Evolutionary conservation across 78 protist species (phyloP).

Genomic region (Dictyostelium citrinum): DNA sequence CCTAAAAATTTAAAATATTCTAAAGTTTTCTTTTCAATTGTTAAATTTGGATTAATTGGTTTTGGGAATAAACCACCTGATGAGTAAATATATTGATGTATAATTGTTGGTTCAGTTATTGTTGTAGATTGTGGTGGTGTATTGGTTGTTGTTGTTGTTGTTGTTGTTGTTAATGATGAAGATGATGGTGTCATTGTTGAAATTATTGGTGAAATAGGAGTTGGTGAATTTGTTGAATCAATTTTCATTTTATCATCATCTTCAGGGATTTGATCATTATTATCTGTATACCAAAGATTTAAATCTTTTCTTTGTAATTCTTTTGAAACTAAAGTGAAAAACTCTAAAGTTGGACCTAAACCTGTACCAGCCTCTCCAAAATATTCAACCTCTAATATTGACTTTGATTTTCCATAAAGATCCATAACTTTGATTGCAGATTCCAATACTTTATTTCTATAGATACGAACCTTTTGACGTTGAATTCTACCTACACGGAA

Average conservation of each 20-base stretch:
- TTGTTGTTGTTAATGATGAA: background rate
- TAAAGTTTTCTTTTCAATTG: constrained; percentile 25
- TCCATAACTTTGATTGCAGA: constrained; percentile 87
- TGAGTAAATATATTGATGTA: constrained; percentile 36
- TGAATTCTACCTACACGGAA: constrained; percentile 83
- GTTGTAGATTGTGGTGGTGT: background rate
- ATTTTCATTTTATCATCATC: background rate
- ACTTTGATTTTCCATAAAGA: constrained; percentile 65
- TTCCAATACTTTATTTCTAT: constrained; percentile 69
- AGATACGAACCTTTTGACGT: constrained; percentile 88
- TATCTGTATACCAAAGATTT: constrained; percentile 66
- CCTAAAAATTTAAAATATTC: constrained; percentile 81
- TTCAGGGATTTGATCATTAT: background rate
- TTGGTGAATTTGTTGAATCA: background rate
- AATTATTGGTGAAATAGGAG: background rate
- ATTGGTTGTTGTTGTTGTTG: background rate
- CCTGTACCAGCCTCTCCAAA: constrained; percentile 87
- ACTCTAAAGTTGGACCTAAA: constrained; percentile 92
- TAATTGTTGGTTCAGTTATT: background rate
- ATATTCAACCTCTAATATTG: constrained; percentile 91
- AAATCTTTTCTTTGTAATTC: constrained; percentile 82
- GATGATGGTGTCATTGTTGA: background rate
- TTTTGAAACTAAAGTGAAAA: constrained; percentile 88
- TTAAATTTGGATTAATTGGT: constrained; percentile 61
- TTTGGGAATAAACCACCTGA: constrained; percentile 76